Evolutionary conservation across 2,329 filamentous ascomycete genomes (phyloP).

Genomic region (Cercospora canescens): DNA sequence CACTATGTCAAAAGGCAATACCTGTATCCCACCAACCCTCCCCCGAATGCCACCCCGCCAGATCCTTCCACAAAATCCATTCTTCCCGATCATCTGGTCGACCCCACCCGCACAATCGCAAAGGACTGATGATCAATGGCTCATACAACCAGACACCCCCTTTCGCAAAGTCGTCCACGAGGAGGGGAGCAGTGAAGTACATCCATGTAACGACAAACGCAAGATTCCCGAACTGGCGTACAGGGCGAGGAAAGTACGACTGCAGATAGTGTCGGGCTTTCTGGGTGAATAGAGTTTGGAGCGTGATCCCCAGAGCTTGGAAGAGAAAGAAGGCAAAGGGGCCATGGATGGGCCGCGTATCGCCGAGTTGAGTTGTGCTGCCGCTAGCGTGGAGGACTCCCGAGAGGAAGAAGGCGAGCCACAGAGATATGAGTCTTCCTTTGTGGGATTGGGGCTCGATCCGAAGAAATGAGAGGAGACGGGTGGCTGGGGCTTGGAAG

Average conservation of each 20-base stretch:
- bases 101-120: slow-evolving; percentile 68
- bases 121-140: slow-evolving; percentile 72
- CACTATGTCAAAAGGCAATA: slow-evolving; percentile 38
- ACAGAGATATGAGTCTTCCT: slow-evolving; percentile 44
- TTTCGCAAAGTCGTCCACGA: slow-evolving; percentile 75
- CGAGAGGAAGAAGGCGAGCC: slow-evolving; percentile 65
- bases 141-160: slow-evolving; percentile 79
- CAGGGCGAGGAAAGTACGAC: not conserved
- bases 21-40: slow-evolving; percentile 65
- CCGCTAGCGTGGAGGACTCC: slow-evolving; percentile 71
- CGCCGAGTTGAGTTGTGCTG: slow-evolving; percentile 65
- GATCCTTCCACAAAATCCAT: slow-evolving; percentile 44
- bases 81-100: slow-evolving; percentile 67
- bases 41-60: slow-evolving; percentile 61
- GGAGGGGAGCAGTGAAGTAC: slow-evolving; percentile 60
- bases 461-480: slow-evolving; percentile 40
- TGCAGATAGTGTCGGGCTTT: slow-evolving; percentile 26
- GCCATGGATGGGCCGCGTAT: slow-evolving; percentile 55
- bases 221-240: slow-evolving; percentile 60
- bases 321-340: slow-evolving; percentile 69
- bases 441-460: slow-evolving; percentile 36
- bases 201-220: slow-evolving; percentile 67
- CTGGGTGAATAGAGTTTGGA: slow-evolving; percentile 54
- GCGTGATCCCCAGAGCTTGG: slow-evolving; percentile 64
- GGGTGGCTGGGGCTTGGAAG: slow-evolving; percentile 62